Percentiles rank a stretch among this genome's conserved stretches.
Evolutionary conservation across 2,329 filamentous ascomycete species (phyloP).

Genomic region (Colletotrichum camelliae): DNA sequence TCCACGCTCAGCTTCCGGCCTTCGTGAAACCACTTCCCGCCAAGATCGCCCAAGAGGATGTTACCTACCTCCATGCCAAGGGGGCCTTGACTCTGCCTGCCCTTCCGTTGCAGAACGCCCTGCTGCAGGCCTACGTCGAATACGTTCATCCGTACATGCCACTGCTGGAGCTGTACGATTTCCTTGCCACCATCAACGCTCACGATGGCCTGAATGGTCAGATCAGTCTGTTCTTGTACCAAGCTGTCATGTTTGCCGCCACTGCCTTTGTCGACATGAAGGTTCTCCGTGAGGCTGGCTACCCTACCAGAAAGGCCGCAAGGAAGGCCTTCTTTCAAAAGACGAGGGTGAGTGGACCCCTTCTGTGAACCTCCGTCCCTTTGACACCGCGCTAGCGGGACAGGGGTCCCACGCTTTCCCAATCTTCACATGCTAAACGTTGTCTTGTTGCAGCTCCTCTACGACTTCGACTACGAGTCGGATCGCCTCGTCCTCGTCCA

Average conservation of each 20-base stretch:
- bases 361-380: conserved; percentile 1
- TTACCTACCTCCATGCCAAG: conserved; percentile 83
- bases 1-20: conserved; percentile 55
- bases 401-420: conserved; percentile 1
- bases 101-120: conserved; percentile 74
- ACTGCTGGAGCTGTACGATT: conserved; percentile 72
- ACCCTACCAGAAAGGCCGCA: conserved; percentile 77
- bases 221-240: conserved; percentile 86
- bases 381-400: neutral
- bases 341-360: conserved; percentile 69
- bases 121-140: conserved; percentile 83
- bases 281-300: conserved; percentile 78
- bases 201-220: conserved; percentile 73
- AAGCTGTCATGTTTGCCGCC: conserved; percentile 93
- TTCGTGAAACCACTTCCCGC: conserved; percentile 83
- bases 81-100: conserved; percentile 82
- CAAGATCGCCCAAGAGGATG: conserved; percentile 80
- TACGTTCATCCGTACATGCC: conserved; percentile 97
- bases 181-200: conserved; percentile 65
- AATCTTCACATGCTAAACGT: conserved; percentile 29
- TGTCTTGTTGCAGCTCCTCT: conserved; percentile 66
- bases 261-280: conserved; percentile 87
- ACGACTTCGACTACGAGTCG: conserved; percentile 94
- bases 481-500: conserved; percentile 91
- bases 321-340: conserved; percentile 89